Percentiles rank a stretch among this genome's conserved stretches.
These are phyloP conservation scores for Metschnikowia continentalis DNA, from an alignment of 805 yeast species.

Conservation along the genomic window DNA sequence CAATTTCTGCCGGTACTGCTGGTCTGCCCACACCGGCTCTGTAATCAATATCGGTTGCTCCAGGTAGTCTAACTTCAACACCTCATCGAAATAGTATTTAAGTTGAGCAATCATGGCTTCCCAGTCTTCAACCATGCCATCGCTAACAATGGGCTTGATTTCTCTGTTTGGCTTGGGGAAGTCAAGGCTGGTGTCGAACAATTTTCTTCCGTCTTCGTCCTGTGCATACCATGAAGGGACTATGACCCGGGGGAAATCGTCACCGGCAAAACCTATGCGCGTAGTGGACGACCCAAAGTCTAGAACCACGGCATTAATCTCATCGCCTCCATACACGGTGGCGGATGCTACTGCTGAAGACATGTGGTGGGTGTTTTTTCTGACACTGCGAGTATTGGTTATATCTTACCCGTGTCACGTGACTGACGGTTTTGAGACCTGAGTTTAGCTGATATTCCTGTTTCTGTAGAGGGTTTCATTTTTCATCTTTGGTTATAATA, in stretches of 20 bases:
- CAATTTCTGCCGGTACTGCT: conserved; percentile 59
- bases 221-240: conserved; percentile 64
- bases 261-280: conserved; percentile 88
- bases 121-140: conserved; percentile 75
- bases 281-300: conserved; percentile 88
- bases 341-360: conserved; percentile 15
- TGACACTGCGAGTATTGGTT: background rate
- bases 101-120: conserved; percentile 78
- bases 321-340: conserved; percentile 52
- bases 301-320: conserved; percentile 82
- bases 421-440: background rate
- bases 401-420: background rate
- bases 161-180: conserved; percentile 50
- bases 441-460: background rate
- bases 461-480: background rate
- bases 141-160: conserved; percentile 54
- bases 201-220: conserved; percentile 17
- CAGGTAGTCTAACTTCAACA: conserved; percentile 47
- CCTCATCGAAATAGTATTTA: conserved; percentile 51
- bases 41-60: conserved; percentile 79
- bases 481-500: background rate
- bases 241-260: conserved; percentile 75
- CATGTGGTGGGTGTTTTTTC: conserved; percentile 7
- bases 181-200: conserved; percentile 42
- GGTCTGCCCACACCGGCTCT: conserved; percentile 83